Evolutionary conservation across 768 basidiomycete genomes (phyloP).

Genomic region (Xanthoconium stramineum): DNA sequence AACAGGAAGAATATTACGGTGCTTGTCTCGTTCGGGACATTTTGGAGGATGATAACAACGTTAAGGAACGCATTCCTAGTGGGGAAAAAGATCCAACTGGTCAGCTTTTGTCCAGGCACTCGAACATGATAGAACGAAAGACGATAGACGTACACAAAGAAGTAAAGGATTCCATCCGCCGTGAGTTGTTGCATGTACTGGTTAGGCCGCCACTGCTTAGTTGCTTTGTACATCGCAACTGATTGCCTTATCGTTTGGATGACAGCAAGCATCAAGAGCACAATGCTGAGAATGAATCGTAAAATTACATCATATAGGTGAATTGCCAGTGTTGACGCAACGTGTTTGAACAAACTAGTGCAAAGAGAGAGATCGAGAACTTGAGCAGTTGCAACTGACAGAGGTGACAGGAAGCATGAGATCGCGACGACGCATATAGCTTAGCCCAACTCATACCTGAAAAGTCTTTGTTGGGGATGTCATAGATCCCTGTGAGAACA

Average conservation of each 20-base stretch:
- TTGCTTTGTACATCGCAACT: not conserved
- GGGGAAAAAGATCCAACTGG: not conserved
- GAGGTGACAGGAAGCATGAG: not conserved
- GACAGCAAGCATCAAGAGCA: not conserved
- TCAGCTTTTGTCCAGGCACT: not conserved
- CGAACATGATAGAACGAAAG: not conserved
- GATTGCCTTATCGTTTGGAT: not conserved
- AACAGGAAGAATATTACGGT: not conserved
- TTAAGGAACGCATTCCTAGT: not conserved
- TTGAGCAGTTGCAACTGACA: not conserved
- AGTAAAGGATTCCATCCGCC: not conserved
- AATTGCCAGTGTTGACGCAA: not conserved
- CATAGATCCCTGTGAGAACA: no score
- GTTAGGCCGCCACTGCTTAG: not conserved
- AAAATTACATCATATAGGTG: not conserved
- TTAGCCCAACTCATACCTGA: no score
- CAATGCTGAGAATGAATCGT: not conserved
- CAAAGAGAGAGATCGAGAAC: not conserved
- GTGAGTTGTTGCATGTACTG: not conserved
- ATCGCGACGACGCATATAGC: no score
- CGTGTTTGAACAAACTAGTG: not conserved
- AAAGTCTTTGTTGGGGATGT: no score
- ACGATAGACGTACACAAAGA: not conserved
- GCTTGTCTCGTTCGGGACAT: not conserved
- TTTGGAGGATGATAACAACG: not conserved